Conservation (phyloP, 148 eudicot genomes). For the Rhododendron ovatum region DNA sequence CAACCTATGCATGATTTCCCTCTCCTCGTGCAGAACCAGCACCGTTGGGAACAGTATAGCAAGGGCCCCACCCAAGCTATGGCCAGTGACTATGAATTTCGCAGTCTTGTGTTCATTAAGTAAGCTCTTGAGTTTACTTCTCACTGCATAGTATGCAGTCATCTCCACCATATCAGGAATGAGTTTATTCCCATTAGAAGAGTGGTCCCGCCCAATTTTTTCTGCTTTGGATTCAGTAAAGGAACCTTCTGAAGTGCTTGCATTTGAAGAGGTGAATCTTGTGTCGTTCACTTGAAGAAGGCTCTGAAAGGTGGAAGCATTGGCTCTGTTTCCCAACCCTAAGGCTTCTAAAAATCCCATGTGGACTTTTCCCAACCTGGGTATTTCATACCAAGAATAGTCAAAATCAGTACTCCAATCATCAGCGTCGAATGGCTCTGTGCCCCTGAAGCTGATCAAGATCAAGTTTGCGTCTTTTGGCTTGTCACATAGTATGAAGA, state of each 20-base stretch:
- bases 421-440: constrained; percentile 63
- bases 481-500: constrained; percentile 47
- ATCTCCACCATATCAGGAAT: constrained; percentile 28
- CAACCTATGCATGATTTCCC: constrained; percentile 33
- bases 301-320: constrained; percentile 32
- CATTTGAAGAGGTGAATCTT: background rate
- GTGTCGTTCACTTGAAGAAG: constrained; percentile 19
- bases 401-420: constrained; percentile 62
- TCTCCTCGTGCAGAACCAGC: constrained; percentile 39
- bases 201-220: background rate
- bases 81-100: constrained; percentile 51
- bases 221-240: background rate
- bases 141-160: constrained; percentile 44
- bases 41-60: constrained; percentile 53
- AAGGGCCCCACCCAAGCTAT: constrained; percentile 55
- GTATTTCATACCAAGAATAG: constrained; percentile 61
- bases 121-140: constrained; percentile 37
- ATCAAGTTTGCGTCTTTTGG: constrained; percentile 54
- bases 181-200: constrained; percentile 3
- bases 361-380: constrained; percentile 50
- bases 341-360: constrained; percentile 63
- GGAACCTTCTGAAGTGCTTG: constrained; percentile 11
- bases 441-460: constrained; percentile 53
- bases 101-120: constrained; percentile 47
- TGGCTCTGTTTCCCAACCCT: constrained; percentile 47